phyloP scores from a whole-genome alignment of 75 land plant species.

The Cupressus sempervirens region DNA sequence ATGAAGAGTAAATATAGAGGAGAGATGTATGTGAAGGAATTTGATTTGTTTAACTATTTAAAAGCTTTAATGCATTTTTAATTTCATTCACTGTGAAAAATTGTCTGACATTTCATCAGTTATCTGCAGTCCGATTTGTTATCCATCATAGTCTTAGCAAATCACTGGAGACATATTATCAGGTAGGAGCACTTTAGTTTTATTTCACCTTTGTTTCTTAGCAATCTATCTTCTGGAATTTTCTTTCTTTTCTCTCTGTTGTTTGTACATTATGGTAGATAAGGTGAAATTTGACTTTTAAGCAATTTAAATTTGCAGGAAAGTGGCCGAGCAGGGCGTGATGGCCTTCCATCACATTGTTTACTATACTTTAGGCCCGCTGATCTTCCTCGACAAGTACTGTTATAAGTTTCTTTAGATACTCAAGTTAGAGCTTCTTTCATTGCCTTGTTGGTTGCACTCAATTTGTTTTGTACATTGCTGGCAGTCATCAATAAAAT shows the following conservation, averaged over 20 bases:
- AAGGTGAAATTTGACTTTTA: neutral
- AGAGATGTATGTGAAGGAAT: neutral
- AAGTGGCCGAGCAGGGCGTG: constrained; percentile 99
- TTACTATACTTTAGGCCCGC: constrained; percentile 80
- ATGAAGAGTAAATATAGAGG: too few species aligned
- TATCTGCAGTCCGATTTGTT: constrained; percentile 83
- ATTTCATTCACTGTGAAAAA: neutral
- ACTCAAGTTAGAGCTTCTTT: neutral
- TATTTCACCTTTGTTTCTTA: neutral
- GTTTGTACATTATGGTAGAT: neutral
- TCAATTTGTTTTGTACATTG: neutral
- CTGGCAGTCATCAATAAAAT: neutral
- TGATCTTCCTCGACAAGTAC: constrained; percentile 95
- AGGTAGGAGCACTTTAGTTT: constrained; percentile 41
- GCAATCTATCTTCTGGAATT: constrained; percentile 2
- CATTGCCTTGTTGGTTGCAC: neutral
- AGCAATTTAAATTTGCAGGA: constrained; percentile 43
- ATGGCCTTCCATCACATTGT: constrained; percentile 96
- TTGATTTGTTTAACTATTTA: neutral
- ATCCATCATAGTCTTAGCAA: constrained; percentile 97
- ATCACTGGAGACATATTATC: constrained; percentile 98
- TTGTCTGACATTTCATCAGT: neutral
- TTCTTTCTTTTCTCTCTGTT: neutral
- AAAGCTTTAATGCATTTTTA: neutral
- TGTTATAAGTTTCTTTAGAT: neutral